Evolutionary conservation across 192 early-diverging fungal genomes (phyloP).

Genomic region (Backusella liffmaniae): DNA sequence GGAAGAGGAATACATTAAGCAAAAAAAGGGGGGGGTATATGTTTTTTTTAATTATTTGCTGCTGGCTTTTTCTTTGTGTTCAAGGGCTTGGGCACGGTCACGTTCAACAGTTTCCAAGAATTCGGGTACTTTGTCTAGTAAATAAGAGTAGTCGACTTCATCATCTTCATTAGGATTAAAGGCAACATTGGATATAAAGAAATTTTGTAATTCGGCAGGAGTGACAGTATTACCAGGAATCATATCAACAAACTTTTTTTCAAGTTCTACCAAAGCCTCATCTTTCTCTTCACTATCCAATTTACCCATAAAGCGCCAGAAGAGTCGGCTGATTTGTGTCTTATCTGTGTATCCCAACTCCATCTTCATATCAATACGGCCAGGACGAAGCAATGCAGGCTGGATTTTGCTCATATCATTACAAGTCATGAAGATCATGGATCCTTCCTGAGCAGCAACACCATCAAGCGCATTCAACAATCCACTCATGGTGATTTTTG

Average conservation of each 20-base stretch:
- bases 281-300: not conserved
- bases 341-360: conserved; percentile 48
- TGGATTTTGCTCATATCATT: conserved; percentile 45
- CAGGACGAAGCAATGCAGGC: conserved; percentile 53
- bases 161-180: conserved; percentile 1
- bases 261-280: not conserved
- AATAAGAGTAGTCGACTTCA: not conserved
- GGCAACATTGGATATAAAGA: conserved; percentile 27
- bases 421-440: conserved; percentile 51
- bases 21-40: not conserved
- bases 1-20: not conserved
- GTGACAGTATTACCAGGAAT: conserved; percentile 20
- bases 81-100: conserved; percentile 27
- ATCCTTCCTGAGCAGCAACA: conserved; percentile 50
- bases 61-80: conserved; percentile 10
- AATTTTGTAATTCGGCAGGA: conserved; percentile 34
- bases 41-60: not conserved
- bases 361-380: conserved; percentile 52
- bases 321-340: conserved; percentile 44
- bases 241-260: conserved; percentile 4
- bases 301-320: conserved; percentile 23
- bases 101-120: conserved; percentile 22
- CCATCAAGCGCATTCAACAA: conserved; percentile 54
- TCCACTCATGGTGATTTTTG: conserved; percentile 37
- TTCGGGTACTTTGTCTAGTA: conserved; percentile 14